These are phyloP conservation scores for Hypoxylon crocopeplum DNA, from an alignment of 495 filamentous ascomycete genomes.

Conservation along the genomic window DNA sequence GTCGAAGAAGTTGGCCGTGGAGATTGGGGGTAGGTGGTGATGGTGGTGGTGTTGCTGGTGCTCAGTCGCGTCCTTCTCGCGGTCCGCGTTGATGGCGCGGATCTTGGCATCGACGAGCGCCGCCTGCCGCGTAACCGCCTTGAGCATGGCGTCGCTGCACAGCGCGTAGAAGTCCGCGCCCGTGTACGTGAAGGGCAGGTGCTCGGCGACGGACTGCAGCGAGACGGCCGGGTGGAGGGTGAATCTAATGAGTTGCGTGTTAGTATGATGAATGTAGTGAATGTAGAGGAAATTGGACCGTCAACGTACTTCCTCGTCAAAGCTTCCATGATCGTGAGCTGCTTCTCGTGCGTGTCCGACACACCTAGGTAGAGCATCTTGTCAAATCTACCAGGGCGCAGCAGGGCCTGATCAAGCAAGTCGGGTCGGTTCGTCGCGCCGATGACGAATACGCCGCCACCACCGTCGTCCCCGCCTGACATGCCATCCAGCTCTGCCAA, in stretches of 20 bases:
- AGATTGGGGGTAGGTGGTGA: conserved; percentile 59
- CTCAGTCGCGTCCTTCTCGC: conserved; percentile 45
- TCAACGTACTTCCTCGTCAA: conserved; percentile 83
- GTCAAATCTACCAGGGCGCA: conserved; percentile 93
- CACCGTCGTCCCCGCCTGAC: conserved; percentile 85
- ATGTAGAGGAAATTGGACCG: not conserved
- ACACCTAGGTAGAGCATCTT: conserved; percentile 99
- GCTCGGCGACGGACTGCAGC: conserved; percentile 73
- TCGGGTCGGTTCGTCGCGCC: conserved; percentile 96
- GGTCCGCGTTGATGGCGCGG: conserved; percentile 59
- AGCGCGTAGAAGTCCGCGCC: conserved; percentile 96
- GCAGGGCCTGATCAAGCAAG: conserved; percentile 86
- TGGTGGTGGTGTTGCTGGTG: no score
- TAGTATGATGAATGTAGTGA: conserved; percentile 14
- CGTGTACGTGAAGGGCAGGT: conserved; percentile 93
- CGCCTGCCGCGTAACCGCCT: conserved; percentile 93
- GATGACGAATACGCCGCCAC: conserved; percentile 94
- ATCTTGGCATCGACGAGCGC: conserved; percentile 85
- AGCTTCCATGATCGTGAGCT: conserved; percentile 91
- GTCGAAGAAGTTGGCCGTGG: conserved; percentile 93
- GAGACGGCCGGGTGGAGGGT: conserved; percentile 78
- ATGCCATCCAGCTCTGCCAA: conserved; percentile 96
- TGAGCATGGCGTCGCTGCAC: conserved; percentile 97
- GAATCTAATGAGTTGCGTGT: conserved; percentile 64
- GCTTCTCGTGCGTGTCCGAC: conserved; percentile 95